phyloP scores from a whole-genome alignment of 2,329 filamentous ascomycete species.

The Xylaria sp. region DNA sequence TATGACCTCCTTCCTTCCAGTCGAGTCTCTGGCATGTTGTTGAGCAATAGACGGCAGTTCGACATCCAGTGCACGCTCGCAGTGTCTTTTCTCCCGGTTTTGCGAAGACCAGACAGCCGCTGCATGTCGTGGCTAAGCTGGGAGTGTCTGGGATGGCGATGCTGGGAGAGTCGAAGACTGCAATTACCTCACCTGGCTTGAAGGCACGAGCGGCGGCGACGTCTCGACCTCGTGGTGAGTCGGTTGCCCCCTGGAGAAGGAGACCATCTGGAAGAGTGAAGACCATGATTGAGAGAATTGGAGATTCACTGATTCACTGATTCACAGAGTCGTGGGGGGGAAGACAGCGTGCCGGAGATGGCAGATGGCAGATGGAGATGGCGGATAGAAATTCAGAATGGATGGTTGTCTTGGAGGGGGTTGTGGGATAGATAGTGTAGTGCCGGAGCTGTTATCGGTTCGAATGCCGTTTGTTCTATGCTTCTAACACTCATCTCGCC shows the following conservation, averaged over 20 bases:
- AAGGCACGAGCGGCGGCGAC: slow-evolving; percentile 41
- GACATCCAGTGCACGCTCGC: slow-evolving; percentile 49
- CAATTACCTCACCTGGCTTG: slow-evolving; percentile 42
- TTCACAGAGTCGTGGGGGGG: neutral
- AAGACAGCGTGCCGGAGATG: neutral
- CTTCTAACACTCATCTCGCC: slow-evolving; percentile 6
- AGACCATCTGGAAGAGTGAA: slow-evolving; percentile 11
- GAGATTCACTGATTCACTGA: too few species aligned
- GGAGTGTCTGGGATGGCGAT: slow-evolving; percentile 45
- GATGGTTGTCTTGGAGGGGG: neutral
- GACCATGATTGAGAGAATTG: neutral
- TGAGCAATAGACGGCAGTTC: slow-evolving; percentile 50
- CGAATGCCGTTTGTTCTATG: neutral
- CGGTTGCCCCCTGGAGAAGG: slow-evolving; percentile 3
- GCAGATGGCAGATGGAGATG: neutral
- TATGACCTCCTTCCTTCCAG: slow-evolving; percentile 47
- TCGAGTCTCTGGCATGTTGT: slow-evolving; percentile 48
- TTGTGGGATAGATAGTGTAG: neutral
- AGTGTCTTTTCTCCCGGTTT: slow-evolving; percentile 14
- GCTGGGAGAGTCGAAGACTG: slow-evolving; percentile 39
- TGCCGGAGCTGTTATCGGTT: neutral
- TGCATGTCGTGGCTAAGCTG: slow-evolving; percentile 41
- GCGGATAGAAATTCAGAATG: too few species aligned
- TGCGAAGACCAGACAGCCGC: slow-evolving; percentile 37
- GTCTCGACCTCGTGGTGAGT: slow-evolving; percentile 38